These are phyloP conservation scores for Vinca major DNA, from an alignment of 305 asterid species.

Conservation along the genomic window DNA sequence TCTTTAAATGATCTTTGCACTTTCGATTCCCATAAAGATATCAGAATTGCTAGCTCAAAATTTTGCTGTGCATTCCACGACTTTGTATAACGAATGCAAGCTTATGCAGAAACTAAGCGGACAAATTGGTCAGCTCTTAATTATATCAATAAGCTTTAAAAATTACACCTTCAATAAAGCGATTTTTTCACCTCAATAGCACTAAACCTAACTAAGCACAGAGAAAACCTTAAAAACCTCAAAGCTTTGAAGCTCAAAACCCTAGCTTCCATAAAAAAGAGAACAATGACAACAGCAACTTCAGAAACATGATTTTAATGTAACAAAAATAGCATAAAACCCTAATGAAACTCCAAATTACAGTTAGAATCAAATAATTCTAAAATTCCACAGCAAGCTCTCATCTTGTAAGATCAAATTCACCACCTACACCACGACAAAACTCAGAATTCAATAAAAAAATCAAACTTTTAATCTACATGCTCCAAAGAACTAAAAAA, in stretches of 20 bases:
- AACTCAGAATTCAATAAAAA: not conserved
- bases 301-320: not conserved
- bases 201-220: not conserved
- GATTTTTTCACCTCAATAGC: not conserved
- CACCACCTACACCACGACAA: not conserved
- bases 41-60: not conserved
- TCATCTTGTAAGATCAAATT: not conserved
- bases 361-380: not conserved
- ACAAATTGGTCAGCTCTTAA: not conserved
- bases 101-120: not conserved
- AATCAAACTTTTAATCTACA: not conserved
- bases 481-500: conserved; percentile 5
- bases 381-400: not conserved
- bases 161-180: not conserved
- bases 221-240: not conserved
- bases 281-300: not conserved
- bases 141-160: not conserved
- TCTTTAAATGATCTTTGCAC: not conserved
- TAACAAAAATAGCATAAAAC: not conserved
- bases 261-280: not conserved
- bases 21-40: not conserved
- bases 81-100: not conserved
- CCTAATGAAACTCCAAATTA: not conserved
- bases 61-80: not conserved
- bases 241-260: not conserved